Conservation (phyloP, 169 alveolate species). For the Eimeria acervulina region DNA sequence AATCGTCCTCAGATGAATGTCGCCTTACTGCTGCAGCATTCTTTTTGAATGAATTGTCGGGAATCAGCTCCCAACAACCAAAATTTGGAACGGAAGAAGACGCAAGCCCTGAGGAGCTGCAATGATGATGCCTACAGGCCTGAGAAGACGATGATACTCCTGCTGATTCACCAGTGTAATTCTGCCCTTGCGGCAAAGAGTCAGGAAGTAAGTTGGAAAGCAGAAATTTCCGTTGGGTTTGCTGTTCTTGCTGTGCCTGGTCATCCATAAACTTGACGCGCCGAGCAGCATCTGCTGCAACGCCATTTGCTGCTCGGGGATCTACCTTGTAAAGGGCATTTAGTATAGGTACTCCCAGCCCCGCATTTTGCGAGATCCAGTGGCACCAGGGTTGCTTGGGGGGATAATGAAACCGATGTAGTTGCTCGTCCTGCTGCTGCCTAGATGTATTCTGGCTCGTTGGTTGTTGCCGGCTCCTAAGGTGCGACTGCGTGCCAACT, state of each 20-base stretch:
- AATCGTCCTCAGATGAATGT: background rate
- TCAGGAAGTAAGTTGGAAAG: conserved; percentile 28
- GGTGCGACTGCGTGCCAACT: conserved; percentile 23
- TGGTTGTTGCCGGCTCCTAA: background rate
- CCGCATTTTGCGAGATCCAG: conserved; percentile 10
- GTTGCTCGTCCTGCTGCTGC: conserved; percentile 14
- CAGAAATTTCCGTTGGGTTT: conserved; percentile 15
- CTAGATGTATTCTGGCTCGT: background rate
- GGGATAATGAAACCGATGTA: background rate
- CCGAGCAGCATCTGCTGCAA: conserved; percentile 2
- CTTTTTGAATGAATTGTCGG: background rate
- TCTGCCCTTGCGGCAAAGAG: background rate
- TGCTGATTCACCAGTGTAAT: background rate
- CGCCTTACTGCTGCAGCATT: background rate
- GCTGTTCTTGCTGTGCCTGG: conserved; percentile 31
- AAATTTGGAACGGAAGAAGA: background rate
- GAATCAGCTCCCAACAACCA: conserved; percentile 22
- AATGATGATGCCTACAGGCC: background rate
- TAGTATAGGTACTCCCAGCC: background rate
- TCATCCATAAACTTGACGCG: conserved; percentile 62
- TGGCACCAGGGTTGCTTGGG: background rate
- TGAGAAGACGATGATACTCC: background rate
- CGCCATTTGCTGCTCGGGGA: background rate
- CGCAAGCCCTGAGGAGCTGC: background rate
- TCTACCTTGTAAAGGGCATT: background rate